phyloP scores from a whole-genome alignment of 805 yeast genomes.

The Candida wancherniae region DNA sequence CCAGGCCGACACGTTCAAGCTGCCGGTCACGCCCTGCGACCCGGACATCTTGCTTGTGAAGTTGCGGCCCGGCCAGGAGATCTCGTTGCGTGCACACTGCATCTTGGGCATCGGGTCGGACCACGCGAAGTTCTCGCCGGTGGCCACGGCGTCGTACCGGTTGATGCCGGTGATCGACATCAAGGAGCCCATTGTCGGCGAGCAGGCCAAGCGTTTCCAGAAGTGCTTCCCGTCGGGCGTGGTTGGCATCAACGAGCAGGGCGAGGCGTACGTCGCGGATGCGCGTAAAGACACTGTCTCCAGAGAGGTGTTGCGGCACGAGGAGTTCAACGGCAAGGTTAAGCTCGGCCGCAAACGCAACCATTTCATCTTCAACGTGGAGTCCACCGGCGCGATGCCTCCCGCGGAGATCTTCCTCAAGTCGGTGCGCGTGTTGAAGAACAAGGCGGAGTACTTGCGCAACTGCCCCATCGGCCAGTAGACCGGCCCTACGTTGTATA shows the following conservation, averaged over 20 bases:
- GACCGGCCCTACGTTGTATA: constrained; percentile 1
- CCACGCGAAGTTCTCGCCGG: constrained; percentile 97
- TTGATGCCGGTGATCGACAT: constrained; percentile 85
- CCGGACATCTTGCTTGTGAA: constrained; percentile 89
- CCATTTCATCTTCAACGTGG: constrained; percentile 92
- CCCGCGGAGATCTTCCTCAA: constrained; percentile 95
- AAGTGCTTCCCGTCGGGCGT: constrained; percentile 94
- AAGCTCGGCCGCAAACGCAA: constrained; percentile 87
- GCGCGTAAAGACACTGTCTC: constrained; percentile 95
- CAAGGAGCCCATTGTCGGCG: constrained; percentile 66
- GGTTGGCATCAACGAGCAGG: constrained; percentile 61
- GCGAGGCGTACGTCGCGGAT: constrained; percentile 77
- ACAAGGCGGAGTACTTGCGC: constrained; percentile 76
- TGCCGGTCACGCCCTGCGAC: constrained; percentile 72
- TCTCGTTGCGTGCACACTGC: constrained; percentile 84
- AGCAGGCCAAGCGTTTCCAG: constrained; percentile 72
- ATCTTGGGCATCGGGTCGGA: constrained; percentile 88
- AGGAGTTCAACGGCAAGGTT: constrained; percentile 83
- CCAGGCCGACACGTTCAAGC: constrained; percentile 67
- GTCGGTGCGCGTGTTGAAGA: constrained; percentile 76
- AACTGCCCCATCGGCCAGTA: constrained; percentile 70
- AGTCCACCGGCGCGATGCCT: constrained; percentile 93
- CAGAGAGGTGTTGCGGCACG: constrained; percentile 91
- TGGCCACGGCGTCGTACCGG: constrained; percentile 93
- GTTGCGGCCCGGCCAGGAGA: constrained; percentile 95